These are phyloP conservation scores for Murraya paniculata DNA, from an alignment of 345 rosid species.

Conservation along the genomic window DNA sequence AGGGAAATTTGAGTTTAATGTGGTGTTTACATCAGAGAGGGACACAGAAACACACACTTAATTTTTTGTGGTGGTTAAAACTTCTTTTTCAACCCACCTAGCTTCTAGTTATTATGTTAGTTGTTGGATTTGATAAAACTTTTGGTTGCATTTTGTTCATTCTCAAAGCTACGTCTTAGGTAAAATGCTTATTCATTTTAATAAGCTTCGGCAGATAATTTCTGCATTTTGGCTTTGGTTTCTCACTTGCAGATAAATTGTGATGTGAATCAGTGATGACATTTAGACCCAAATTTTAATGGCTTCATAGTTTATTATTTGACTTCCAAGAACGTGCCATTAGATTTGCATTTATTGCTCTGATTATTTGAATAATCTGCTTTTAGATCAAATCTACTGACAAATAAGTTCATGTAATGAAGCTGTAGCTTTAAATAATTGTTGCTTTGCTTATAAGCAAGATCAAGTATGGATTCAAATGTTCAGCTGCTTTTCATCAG, in stretches of 20 bases:
- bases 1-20: not conserved
- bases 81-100: slow-evolving; percentile 14
- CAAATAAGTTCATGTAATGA: too few species aligned
- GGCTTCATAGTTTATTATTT: not conserved
- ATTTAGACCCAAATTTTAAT: not conserved
- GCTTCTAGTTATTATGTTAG: slow-evolving; percentile 12
- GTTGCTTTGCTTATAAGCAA: not conserved
- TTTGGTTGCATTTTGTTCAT: not conserved
- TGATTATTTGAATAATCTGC: too few species aligned
- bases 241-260: not conserved
- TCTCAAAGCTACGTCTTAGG: not conserved
- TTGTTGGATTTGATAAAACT: not conserved
- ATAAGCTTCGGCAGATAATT: not conserved
- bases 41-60: slow-evolving; percentile 2
- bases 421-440: not conserved
- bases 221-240: not conserved
- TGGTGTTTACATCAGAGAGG: slow-evolving; percentile 9
- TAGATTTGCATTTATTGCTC: not conserved
- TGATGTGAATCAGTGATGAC: not conserved
- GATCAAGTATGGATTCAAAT: not conserved
- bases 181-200: not conserved
- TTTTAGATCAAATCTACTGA: too few species aligned
- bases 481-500: not conserved
- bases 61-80: slow-evolving; percentile 17
- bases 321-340: not conserved